Percentiles rank a stretch among this genome's conserved stretches.
phyloP scores from a whole-genome alignment of 805 yeast species.

The Ogataea thermomethanolica region DNA sequence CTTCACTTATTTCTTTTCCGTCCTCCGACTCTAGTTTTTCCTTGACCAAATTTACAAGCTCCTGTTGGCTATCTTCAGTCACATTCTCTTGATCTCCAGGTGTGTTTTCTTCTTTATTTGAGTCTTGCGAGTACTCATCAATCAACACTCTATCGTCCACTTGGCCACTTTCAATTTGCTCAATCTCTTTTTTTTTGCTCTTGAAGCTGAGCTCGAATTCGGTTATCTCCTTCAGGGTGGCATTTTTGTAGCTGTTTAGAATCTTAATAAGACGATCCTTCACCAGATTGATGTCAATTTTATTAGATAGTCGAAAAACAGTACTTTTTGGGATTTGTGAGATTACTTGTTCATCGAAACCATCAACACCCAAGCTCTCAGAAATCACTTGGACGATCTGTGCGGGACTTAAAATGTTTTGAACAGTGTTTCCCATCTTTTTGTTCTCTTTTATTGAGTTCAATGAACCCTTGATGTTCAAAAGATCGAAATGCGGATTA shows the following conservation, averaged over 20 bases:
- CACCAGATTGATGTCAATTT: constrained; percentile 30
- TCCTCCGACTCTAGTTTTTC: constrained; percentile 11
- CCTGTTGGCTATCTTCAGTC: constrained; percentile 10
- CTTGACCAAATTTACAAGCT: constrained; percentile 3
- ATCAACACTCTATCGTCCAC: constrained; percentile 35
- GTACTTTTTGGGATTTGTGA: constrained; percentile 34
- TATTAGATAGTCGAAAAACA: constrained; percentile 31
- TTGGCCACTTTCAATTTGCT: constrained; percentile 39
- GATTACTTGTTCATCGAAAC: constrained; percentile 28
- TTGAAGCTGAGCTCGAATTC: constrained; percentile 38
- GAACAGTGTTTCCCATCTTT: constrained; percentile 17
- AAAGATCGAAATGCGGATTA: constrained; percentile 34
- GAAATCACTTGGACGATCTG: constrained; percentile 37
- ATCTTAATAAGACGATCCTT: constrained; percentile 35
- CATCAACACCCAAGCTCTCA: constrained; percentile 32
- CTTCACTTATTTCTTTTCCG: constrained; percentile 5
- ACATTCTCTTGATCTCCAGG: constrained; percentile 9
- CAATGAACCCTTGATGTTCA: constrained; percentile 30
- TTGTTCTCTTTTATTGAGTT: constrained; percentile 21
- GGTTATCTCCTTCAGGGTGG: constrained; percentile 34
- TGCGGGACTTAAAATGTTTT: constrained; percentile 30
- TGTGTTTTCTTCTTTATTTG: not conserved
- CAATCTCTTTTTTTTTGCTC: constrained; percentile 36
- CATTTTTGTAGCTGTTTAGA: constrained; percentile 32
- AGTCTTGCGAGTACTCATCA: constrained; percentile 24